phyloP scores from a whole-genome alignment of 2,329 filamentous ascomycete species.

The Trichoderma afroharzianum region DNA sequence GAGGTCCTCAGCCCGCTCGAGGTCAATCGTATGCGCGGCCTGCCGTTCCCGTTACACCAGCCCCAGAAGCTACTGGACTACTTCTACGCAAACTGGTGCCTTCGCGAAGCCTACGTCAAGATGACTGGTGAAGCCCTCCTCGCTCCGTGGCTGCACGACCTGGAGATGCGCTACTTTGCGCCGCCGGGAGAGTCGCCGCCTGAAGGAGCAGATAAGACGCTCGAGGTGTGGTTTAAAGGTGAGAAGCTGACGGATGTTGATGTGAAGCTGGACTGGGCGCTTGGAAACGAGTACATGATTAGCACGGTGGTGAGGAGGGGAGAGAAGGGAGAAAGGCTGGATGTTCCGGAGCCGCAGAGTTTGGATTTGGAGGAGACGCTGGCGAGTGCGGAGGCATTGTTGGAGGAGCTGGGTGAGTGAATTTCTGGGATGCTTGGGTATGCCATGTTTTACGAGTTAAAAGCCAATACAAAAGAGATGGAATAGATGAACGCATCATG shows the following conservation, averaged over 20 bases:
- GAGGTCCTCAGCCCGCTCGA: conserved; percentile 66
- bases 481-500: background rate
- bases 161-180: conserved; percentile 64
- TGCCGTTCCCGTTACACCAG: conserved; percentile 26
- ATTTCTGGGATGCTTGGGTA: background rate
- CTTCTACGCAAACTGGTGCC: conserved; percentile 76
- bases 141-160: conserved; percentile 65
- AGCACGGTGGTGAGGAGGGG: conserved; percentile 48
- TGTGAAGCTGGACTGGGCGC: conserved; percentile 35
- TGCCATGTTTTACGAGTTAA: background rate
- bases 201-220: conserved; percentile 9
- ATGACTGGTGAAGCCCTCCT: conserved; percentile 75
- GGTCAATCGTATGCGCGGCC: conserved; percentile 55
- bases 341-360: conserved; percentile 40
- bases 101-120: conserved; percentile 80
- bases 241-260: conserved; percentile 33
- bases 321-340: conserved; percentile 32
- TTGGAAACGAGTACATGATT: conserved; percentile 54
- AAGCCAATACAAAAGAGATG: background rate
- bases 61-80: conserved; percentile 59
- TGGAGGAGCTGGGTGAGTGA: background rate
- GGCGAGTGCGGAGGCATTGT: conserved; percentile 38
- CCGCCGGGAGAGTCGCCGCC: conserved; percentile 43
- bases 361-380: conserved; percentile 46
- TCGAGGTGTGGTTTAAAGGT: conserved; percentile 33